Evolutionary conservation across 371 early-diverging fungal species (phyloP), one percentile per base, ranked within the genome.

Genomic region (Mortierella sp.): DNA sequence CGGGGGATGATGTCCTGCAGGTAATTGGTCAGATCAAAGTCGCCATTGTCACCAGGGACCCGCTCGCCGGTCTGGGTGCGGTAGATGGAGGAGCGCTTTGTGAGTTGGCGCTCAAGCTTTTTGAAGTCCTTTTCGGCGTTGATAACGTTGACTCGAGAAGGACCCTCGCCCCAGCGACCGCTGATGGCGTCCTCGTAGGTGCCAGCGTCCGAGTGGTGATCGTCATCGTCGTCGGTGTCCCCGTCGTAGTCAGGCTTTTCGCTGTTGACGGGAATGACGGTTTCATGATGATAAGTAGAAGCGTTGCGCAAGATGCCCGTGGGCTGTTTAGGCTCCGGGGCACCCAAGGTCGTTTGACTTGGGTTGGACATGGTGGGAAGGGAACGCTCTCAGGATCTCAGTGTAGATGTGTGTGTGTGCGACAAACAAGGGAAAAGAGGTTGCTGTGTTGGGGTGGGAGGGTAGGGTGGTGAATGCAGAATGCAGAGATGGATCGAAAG

Each of bases 91-190:
- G 3, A 21, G 24, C 3, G 43, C 30, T 19, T 18, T 3, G 64
- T 73, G 43, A 73, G 30, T 2, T 52, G 58, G 0, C 74, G 63
- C 34, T 72, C 72, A 18, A 72, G 42, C 9, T 39, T 24, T 54
- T 59, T 62, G 21, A 67, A 72, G 23, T 66, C 62, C 5, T 55
- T 62, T 23, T 67, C 59, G 14, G 72, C 72, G 39, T 66, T 63
- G 8, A 54, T 26, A 31, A 72, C 72, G 24, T 72, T 58, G 46
- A 72, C 72, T 0, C 58, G 61, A 54, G 58, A 58, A 6, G 72
- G 72, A 19, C 72, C 72, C 43, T 72, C 72, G 43, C 72, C 72
- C 72, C 72, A 72, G 30, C 67, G 58, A 63, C 72, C 72, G 7
- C 58, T 45, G 24, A 67, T 39, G 2, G 67, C 54, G 16, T 72